These are phyloP conservation scores for Erigeron canadensis DNA, from an alignment of 129 eudicot species.

Conservation along the genomic window DNA sequence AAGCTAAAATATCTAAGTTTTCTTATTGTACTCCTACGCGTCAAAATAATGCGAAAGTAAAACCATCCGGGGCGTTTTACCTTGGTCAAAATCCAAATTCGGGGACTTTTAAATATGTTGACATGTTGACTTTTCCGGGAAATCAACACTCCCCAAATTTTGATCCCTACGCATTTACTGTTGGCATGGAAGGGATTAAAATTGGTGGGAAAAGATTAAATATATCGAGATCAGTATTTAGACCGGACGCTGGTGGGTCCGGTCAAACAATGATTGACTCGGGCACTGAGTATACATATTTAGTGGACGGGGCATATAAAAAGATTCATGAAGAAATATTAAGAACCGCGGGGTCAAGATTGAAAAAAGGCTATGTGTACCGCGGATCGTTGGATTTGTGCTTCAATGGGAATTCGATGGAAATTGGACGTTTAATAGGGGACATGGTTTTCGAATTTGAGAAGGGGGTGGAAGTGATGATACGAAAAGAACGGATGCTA, in stretches of 20 bases:
- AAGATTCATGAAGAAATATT: slow-evolving; percentile 50
- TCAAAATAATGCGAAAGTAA: slow-evolving; percentile 22
- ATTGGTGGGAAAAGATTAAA: slow-evolving; percentile 49
- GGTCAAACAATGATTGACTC: slow-evolving; percentile 87
- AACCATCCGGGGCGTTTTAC: slow-evolving; percentile 63
- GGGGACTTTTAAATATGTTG: slow-evolving; percentile 40
- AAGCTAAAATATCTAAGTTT: slow-evolving; percentile 52
- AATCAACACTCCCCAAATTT: slow-evolving; percentile 75
- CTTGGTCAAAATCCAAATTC: slow-evolving; percentile 71
- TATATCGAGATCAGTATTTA: slow-evolving; percentile 45
- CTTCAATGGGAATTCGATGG: slow-evolving; percentile 49
- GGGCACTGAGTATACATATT: slow-evolving; percentile 66
- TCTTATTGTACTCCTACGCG: slow-evolving; percentile 73
- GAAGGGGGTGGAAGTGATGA: slow-evolving; percentile 51
- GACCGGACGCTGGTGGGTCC: slow-evolving; percentile 68
- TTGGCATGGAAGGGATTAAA: slow-evolving; percentile 50
- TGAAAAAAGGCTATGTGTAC: slow-evolving; percentile 53
- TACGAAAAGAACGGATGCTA: slow-evolving; percentile 38
- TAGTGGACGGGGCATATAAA: slow-evolving; percentile 62
- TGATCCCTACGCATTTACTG: slow-evolving; percentile 66
- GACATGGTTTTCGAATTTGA: slow-evolving; percentile 62
- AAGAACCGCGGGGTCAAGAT: slow-evolving; percentile 42
- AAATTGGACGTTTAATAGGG: slow-evolving; percentile 66
- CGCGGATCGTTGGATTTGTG: slow-evolving; percentile 73
- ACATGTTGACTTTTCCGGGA: slow-evolving; percentile 51